These are phyloP conservation scores for Aspergillus uvarum DNA, from an alignment of 2,329 filamentous ascomycete genomes.

Conservation along the genomic window DNA sequence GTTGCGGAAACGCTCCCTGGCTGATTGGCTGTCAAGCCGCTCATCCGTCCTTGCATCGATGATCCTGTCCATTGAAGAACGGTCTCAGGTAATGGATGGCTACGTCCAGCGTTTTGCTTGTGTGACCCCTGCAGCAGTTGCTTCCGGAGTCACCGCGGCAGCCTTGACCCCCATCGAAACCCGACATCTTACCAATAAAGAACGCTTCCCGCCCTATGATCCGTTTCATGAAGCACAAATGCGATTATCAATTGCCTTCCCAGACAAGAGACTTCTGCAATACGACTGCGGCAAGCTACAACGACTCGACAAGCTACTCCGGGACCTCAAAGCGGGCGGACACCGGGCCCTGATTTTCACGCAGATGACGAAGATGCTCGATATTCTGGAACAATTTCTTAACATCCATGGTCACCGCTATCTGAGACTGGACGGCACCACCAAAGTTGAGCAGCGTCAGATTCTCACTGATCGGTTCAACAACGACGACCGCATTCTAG, in stretches of 20 bases:
- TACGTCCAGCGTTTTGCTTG: constrained; percentile 86
- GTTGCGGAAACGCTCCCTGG: constrained; percentile 60
- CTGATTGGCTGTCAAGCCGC: constrained; percentile 73
- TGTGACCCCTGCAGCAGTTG: constrained; percentile 84
- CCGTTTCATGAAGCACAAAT: constrained; percentile 94
- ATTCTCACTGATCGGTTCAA: constrained; percentile 97
- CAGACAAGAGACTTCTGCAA: constrained; percentile 91
- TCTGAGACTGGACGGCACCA: constrained; percentile 90
- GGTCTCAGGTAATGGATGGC: constrained; percentile 69
- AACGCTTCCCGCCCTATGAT: constrained; percentile 62
- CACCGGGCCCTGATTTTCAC: constrained; percentile 97
- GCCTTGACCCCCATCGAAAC: constrained; percentile 65
- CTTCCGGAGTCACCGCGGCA: constrained; percentile 70
- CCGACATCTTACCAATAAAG: constrained; percentile 42
- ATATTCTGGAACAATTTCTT: constrained; percentile 95
- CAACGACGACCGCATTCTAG: constrained; percentile 84
- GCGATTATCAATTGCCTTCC: constrained; percentile 91
- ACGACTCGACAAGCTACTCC: constrained; percentile 78
- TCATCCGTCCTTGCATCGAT: constrained; percentile 57
- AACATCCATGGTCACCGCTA: constrained; percentile 98
- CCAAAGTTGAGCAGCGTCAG: constrained; percentile 92
- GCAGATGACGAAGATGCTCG: constrained; percentile 97
- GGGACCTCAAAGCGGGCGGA: constrained; percentile 81
- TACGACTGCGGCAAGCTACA: constrained; percentile 98
- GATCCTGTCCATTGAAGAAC: constrained; percentile 71